Evolutionary conservation across 345 rosid species (phyloP).

Genomic region (Cardamine resedifolia): DNA sequence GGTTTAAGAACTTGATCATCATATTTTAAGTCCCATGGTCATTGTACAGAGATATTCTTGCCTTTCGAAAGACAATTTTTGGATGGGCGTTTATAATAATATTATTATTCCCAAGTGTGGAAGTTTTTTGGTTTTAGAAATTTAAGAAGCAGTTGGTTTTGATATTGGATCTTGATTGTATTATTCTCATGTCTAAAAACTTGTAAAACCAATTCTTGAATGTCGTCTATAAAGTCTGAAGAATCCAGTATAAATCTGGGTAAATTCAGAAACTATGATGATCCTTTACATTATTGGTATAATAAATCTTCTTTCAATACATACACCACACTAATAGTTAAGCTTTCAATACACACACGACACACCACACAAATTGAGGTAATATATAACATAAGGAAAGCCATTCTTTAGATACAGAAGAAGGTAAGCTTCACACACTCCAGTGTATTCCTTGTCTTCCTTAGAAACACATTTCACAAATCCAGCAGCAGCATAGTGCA

Average conservation of each 20-base stretch:
- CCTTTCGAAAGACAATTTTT: background rate
- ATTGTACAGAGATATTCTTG: conserved; percentile 11
- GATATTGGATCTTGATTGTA: background rate
- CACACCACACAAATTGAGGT: conserved; percentile 9
- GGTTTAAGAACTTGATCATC: conserved; percentile 20
- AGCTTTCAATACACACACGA: conserved; percentile 10
- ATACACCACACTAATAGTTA: conserved; percentile 9
- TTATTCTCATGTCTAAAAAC: background rate
- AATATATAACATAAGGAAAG: background rate
- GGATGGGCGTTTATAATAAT: background rate
- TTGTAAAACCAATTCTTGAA: background rate
- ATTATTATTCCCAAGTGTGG: conserved; percentile 3
- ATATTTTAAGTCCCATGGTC: conserved; percentile 12
- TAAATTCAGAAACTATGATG: background rate
- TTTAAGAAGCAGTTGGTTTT: background rate
- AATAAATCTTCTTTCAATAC: conserved; percentile 10
- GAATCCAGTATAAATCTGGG: no score
- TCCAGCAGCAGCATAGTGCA: conserved; percentile 43
- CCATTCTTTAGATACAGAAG: conserved; percentile 4
- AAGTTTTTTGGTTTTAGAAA: conserved; percentile 19
- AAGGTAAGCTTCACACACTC: conserved; percentile 8
- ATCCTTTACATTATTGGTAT: conserved; percentile 1
- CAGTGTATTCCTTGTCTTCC: background rate
- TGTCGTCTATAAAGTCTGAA: no score
- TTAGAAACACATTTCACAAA: conserved; percentile 41